phyloP scores from a whole-genome alignment of 1,284 basidiomycete genomes.

The Boletus subluridellus region DNA sequence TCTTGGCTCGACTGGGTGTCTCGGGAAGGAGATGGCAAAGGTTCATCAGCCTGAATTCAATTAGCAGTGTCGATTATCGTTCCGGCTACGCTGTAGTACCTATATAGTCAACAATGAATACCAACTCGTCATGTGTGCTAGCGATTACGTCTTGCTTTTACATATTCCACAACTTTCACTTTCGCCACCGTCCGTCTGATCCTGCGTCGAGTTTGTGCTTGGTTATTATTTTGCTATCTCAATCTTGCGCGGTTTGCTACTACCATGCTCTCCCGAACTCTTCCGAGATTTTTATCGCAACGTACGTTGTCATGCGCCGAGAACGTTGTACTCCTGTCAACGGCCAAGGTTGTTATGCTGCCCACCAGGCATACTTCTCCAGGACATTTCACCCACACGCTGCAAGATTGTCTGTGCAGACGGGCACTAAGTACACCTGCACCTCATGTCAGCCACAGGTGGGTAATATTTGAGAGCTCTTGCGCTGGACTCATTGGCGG shows the following conservation, averaged over 20 bases:
- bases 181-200: background rate
- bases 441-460: conserved; percentile 49
- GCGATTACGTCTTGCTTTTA: background rate
- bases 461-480: background rate
- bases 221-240: background rate
- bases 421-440: conserved; percentile 46
- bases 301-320: conserved; percentile 5
- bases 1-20: conserved; percentile 92
- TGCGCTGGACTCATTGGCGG: background rate
- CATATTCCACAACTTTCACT: background rate
- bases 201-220: background rate
- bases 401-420: conserved; percentile 12
- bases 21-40: conserved; percentile 45
- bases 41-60: conserved; percentile 9
- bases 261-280: conserved; percentile 22
- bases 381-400: background rate
- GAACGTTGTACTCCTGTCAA: conserved; percentile 3
- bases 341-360: background rate
- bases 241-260: background rate
- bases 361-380: background rate
- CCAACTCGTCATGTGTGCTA: background rate
- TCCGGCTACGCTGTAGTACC: conserved; percentile 2
- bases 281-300: conserved; percentile 17
- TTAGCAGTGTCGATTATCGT: background rate
- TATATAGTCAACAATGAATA: conserved; percentile 3